These are phyloP conservation scores for Paraphysoderma sedebokerense DNA, from an alignment of 371 early-diverging fungal genomes.

Conservation along the genomic window DNA sequence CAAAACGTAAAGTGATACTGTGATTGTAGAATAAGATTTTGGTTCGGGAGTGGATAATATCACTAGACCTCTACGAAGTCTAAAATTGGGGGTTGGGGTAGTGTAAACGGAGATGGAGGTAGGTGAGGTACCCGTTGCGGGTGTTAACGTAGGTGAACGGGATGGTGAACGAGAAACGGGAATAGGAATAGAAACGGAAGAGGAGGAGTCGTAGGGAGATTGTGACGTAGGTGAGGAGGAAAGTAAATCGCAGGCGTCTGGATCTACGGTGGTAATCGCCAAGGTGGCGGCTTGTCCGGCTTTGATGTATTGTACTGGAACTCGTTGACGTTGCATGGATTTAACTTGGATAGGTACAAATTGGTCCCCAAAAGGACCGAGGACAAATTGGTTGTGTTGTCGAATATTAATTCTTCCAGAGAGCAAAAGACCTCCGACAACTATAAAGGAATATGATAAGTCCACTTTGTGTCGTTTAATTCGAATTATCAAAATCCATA, in stretches of 20 bases:
- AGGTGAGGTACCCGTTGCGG: background rate
- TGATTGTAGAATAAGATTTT: constrained; percentile 14
- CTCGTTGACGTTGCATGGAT: constrained; percentile 25
- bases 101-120: background rate
- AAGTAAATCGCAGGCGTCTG: background rate
- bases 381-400: constrained; percentile 7
- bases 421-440: background rate
- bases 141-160: background rate
- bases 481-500: background rate
- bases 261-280: constrained; percentile 7
- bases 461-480: too few relatives aligned
- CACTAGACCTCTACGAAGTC: constrained; percentile 20
- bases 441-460: too few relatives aligned
- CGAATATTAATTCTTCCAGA: background rate
- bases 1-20: constrained; percentile 18
- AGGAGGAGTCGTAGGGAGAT: too few relatives aligned
- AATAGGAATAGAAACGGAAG: too few relatives aligned
- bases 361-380: constrained; percentile 26
- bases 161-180: background rate
- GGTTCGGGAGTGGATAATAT: constrained; percentile 4
- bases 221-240: too few relatives aligned
- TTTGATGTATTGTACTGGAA: constrained; percentile 15
- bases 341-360: constrained; percentile 15
- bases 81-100: constrained; percentile 10
- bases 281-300: constrained; percentile 20